Base-by-base conservation (phyloP, 495 filamentous ascomycete species). In the Podospora appendiculata region DNA sequence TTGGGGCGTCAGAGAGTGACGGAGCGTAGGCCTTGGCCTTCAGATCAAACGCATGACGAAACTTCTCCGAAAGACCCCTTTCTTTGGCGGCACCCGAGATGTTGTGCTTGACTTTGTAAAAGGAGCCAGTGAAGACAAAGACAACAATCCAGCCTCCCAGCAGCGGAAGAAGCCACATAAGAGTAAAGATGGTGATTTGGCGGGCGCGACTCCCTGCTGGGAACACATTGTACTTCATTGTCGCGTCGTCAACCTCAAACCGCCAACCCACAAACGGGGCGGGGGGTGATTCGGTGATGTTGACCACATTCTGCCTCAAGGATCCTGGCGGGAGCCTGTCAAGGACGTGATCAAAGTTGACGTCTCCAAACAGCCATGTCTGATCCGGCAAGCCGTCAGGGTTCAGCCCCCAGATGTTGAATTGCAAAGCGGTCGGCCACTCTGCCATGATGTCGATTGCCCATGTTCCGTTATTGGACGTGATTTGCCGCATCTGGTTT, bases 101-200 rank as follows among this genome's bases (percentile, higher is more conserved):
- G 60, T 85, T 63, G 47, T 58, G 47, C 19, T 71, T 64, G 34
- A 87, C 71, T 41, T 70, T 72, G 72, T 80, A 86, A 3, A 86
- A 87, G 0, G 77, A 77, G 43, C 79, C 79, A 69, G 79, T 79
- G 66, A 84, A 87, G 1, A 75, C 64, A 57, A 74, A 85, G 8
- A 84, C 76, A 11, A 72, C 79, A 13, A 72, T 58, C 5, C 62
- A 61, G 17, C 72, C 83, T 41, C 82, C 83, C 0, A 85, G 60
- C 9, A 82, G 55, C 56, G 70, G 73, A 6, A 64, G 52, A 1
- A 51, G 47, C 33, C 54, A 55, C 16, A 87, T 67, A 8, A 86
- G 62, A 44, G 82, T 60, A 53, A 76, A 84, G 5, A 87, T 63
- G 8, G 69, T 65, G 52, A 87, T 73, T 54, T 87, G 84, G 8